phyloP scores from a whole-genome alignment of 2,329 filamentous ascomycete species.

The Xylariaceae sp. region DNA sequence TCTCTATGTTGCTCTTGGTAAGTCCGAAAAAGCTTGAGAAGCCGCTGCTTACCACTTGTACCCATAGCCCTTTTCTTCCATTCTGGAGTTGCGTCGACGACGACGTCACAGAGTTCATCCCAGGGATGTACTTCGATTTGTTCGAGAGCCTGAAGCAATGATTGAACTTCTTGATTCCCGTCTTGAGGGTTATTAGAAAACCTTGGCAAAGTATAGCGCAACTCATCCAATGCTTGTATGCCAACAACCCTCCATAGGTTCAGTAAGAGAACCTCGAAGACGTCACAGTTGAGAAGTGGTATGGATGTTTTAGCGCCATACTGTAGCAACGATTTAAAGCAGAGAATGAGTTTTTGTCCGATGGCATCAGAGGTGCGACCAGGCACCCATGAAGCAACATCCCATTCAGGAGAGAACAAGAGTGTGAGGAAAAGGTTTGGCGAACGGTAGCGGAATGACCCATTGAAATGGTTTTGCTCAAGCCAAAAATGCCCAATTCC shows the following conservation, averaged over 20 bases:
- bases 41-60: not conserved
- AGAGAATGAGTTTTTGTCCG: not conserved
- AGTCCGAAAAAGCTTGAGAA: not conserved
- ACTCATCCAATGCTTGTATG: not conserved
- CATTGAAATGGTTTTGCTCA: not conserved
- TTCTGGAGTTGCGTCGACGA: not conserved
- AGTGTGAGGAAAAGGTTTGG: slow-evolving; percentile 4
- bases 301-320: slow-evolving; percentile 6
- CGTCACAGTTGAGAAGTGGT: not conserved
- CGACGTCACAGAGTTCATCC: not conserved
- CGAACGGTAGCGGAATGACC: not conserved
- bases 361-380: not conserved
- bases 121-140: not conserved
- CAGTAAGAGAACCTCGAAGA: slow-evolving; percentile 8
- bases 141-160: not conserved
- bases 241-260: slow-evolving; percentile 1
- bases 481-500: not conserved
- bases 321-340: slow-evolving; percentile 1
- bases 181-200: not conserved
- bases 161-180: not conserved
- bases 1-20: slow-evolving; percentile 10
- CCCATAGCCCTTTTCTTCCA: not conserved
- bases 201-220: not conserved
- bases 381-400: not conserved
- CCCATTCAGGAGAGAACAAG: not conserved